Conservation (phyloP, 768 basidiomycete species). For the Leccinum barrowsii region DNA sequence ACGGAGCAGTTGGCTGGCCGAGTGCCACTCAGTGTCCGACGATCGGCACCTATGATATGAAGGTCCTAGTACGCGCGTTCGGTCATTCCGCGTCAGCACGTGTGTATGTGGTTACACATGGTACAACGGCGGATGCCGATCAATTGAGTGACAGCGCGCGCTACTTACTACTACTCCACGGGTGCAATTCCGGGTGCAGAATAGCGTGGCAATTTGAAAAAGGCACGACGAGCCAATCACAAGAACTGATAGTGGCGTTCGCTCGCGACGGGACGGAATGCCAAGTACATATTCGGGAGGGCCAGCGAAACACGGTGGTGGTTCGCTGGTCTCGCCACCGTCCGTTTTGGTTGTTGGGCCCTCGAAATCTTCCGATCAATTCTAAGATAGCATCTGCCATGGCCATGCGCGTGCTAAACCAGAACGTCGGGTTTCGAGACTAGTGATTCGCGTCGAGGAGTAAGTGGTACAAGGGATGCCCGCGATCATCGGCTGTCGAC, state of each 20-base stretch:
- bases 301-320: too few species aligned
- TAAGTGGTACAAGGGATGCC: background rate
- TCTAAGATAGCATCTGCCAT: too few species aligned
- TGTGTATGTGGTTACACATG: background rate
- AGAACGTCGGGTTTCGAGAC: too few species aligned
- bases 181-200: too few species aligned
- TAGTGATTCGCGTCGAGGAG: too few species aligned
- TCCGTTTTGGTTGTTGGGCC: too few species aligned
- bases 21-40: background rate
- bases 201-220: background rate
- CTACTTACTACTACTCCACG: background rate
- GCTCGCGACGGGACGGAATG: background rate
- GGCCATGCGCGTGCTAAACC: too few species aligned
- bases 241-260: background rate
- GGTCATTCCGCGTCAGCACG: background rate
- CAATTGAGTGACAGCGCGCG: background rate
- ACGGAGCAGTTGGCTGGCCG: background rate
- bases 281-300: too few species aligned
- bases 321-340: too few species aligned
- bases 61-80: background rate
- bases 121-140: background rate
- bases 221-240: background rate
- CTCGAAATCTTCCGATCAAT: too few species aligned
- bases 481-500: background rate
- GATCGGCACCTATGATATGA: background rate